Evolutionary conservation across 1,284 basidiomycete genomes (phyloP).

Genomic region (Trichosporon asahii): DNA sequence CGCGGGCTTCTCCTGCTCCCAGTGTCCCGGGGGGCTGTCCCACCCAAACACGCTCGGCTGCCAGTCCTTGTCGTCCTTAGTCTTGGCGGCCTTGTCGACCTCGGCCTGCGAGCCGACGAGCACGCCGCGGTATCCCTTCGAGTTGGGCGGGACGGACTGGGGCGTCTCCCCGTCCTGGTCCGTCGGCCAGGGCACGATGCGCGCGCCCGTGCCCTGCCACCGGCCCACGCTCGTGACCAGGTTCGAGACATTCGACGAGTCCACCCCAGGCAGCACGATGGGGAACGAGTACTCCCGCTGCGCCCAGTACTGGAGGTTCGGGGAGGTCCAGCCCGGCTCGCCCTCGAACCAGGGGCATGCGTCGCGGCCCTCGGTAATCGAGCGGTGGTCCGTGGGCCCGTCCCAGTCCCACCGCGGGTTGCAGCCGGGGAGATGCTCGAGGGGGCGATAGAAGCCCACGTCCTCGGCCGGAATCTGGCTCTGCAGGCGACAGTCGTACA

Average conservation of each 20-base stretch:
- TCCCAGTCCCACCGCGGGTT: slow-evolving; percentile 23
- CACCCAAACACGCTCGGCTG: background rate
- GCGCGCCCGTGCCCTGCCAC: background rate
- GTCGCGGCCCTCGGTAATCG: background rate
- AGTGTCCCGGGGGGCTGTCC: background rate
- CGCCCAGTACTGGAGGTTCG: background rate
- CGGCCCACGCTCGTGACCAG: background rate
- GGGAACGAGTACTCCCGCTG: background rate
- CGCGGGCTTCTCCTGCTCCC: background rate
- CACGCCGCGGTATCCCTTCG: background rate
- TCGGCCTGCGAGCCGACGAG: background rate
- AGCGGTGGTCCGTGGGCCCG: background rate
- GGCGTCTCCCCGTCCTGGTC: slow-evolving; percentile 4
- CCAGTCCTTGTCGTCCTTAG: background rate
- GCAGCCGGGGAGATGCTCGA: slow-evolving; percentile 16
- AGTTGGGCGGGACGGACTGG: background rate
- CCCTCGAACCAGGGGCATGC: background rate
- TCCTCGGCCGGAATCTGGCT: slow-evolving; percentile 2
- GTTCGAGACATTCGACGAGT: background rate
- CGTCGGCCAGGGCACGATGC: background rate
- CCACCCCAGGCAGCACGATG: background rate
- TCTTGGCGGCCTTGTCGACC: slow-evolving; percentile 1
- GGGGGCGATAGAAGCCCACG: slow-evolving; percentile 29
- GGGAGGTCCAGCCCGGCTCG: slow-evolving; percentile 5
- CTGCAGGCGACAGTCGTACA: slow-evolving; percentile 6